These are phyloP conservation scores for Pyrrhoderma lamaoense DNA, from an alignment of 1,284 basidiomycete species.

Conservation along the genomic window DNA sequence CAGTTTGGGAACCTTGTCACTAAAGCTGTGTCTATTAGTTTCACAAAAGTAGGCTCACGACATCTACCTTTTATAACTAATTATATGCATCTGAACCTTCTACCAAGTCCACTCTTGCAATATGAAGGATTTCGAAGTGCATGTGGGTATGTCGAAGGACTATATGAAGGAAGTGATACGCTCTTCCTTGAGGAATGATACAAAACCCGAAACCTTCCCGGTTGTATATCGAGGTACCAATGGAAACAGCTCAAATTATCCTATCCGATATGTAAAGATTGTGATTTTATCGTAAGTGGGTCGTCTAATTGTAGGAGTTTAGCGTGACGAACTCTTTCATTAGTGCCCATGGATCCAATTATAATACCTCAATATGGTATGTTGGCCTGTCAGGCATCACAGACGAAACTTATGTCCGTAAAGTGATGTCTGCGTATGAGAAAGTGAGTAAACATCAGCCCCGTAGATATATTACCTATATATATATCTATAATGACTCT, in stretches of 20 bases:
- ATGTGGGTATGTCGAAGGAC: constrained; percentile 54
- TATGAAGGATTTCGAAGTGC: constrained; percentile 72
- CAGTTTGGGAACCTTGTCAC: constrained; percentile 9
- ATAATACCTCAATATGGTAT: constrained; percentile 74
- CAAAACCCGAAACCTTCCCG: constrained; percentile 52
- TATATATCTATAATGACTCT: too few species aligned
- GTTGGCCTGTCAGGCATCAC: constrained; percentile 52
- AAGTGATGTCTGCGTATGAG: constrained; percentile 44
- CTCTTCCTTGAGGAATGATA: constrained; percentile 56
- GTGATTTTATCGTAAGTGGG: constrained; percentile 58
- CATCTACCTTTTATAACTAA: neutral
- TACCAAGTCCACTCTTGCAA: constrained; percentile 58
- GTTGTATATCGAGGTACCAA: constrained; percentile 42
- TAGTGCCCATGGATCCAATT: constrained; percentile 61
- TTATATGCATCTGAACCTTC: neutral
- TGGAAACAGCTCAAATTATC: constrained; percentile 46
- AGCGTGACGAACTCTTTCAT: neutral
- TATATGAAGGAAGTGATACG: constrained; percentile 59
- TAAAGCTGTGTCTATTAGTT: constrained; percentile 34
- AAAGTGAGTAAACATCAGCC: constrained; percentile 42
- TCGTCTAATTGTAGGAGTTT: neutral
- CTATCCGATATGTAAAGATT: constrained; percentile 64
- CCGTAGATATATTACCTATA: too few species aligned
- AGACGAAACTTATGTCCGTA: constrained; percentile 47
- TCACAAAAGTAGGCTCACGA: constrained; percentile 40